These are phyloP conservation scores for Sporothrix pallida DNA, from an alignment of 2,329 filamentous ascomycete genomes.

Conservation along the genomic window DNA sequence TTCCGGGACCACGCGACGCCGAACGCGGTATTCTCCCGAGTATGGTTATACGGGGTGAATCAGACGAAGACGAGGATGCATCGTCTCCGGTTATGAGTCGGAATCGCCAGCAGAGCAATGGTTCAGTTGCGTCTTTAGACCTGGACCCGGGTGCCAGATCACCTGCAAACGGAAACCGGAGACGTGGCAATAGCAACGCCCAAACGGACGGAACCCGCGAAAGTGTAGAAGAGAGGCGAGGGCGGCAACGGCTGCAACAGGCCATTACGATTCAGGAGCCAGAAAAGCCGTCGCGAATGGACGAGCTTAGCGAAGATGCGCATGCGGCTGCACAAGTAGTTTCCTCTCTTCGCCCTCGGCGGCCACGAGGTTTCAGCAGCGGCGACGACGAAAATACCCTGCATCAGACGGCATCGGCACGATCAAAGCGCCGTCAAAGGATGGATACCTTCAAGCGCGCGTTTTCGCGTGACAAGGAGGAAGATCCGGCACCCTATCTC, in stretches of 20 bases:
- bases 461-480: slow-evolving; percentile 59
- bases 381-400: slow-evolving; percentile 36
- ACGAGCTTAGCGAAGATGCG: slow-evolving; percentile 53
- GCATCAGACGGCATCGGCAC: slow-evolving; percentile 35
- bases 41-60: slow-evolving; percentile 50
- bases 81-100: slow-evolving; percentile 31
- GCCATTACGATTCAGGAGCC: slow-evolving; percentile 74
- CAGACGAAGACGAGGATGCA: slow-evolving; percentile 46
- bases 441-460: slow-evolving; percentile 64
- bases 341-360: slow-evolving; percentile 50
- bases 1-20: slow-evolving; percentile 89
- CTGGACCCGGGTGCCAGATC: slow-evolving; percentile 31
- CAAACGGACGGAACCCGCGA: slow-evolving; percentile 17
- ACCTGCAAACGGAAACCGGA: neutral
- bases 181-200: neutral
- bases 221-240: neutral
- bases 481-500: slow-evolving; percentile 77
- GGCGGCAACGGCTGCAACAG: slow-evolving; percentile 44
- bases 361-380: neutral
- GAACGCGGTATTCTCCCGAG: slow-evolving; percentile 78
- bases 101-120: slow-evolving; percentile 36
- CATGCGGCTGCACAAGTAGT: slow-evolving; percentile 51
- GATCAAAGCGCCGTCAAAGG: slow-evolving; percentile 54
- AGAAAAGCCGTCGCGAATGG: slow-evolving; percentile 50
- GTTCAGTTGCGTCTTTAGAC: slow-evolving; percentile 44